Evolutionary conservation across 768 basidiomycete genomes (phyloP).

Genomic region (Rhizopogon sp.): DNA sequence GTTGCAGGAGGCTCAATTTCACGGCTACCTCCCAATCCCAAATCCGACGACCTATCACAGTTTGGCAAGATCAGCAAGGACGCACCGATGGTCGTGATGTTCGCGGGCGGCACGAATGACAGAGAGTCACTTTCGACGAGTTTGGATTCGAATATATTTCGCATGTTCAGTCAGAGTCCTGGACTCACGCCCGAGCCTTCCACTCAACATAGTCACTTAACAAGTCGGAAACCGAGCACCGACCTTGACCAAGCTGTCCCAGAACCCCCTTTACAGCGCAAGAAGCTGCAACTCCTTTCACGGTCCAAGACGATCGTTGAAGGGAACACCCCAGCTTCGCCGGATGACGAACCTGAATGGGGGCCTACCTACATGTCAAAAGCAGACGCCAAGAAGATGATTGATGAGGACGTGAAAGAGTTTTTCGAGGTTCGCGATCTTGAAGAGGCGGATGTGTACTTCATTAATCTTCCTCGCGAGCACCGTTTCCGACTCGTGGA

Average conservation of each 20-base stretch:
- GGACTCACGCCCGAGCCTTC: slow-evolving; percentile 47
- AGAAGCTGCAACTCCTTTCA: slow-evolving; percentile 71
- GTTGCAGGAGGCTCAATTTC: slow-evolving; percentile 48
- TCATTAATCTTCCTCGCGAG: slow-evolving; percentile 62
- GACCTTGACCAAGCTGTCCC: slow-evolving; percentile 42
- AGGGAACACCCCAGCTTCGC: no score
- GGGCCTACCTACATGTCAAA: slow-evolving; percentile 26
- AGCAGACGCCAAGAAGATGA: slow-evolving; percentile 65
- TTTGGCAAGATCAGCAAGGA: slow-evolving; percentile 85
- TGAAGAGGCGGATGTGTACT: slow-evolving; percentile 85
- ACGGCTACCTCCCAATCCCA: slow-evolving; percentile 48
- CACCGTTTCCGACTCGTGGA: slow-evolving; percentile 69
- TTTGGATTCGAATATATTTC: slow-evolving; percentile 85
- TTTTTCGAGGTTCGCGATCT: slow-evolving; percentile 81
- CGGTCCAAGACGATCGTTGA: slow-evolving; percentile 25
- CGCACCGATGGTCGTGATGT: slow-evolving; percentile 72
- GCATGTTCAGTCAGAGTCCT: slow-evolving; percentile 65
- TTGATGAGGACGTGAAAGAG: slow-evolving; percentile 79
- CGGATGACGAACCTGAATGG: no score
- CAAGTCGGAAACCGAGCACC: slow-evolving; percentile 26
- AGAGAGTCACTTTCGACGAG: slow-evolving; percentile 65
- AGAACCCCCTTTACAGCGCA: slow-evolving; percentile 44
- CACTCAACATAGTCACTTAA: no score
- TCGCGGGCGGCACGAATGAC: slow-evolving; percentile 36
- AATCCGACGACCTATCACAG: slow-evolving; percentile 80